Percentiles rank a stretch among this genome's conserved stretches.
Conservation (phyloP, 169 alveolate species). For the Plasmodium reichenowi region DNA sequence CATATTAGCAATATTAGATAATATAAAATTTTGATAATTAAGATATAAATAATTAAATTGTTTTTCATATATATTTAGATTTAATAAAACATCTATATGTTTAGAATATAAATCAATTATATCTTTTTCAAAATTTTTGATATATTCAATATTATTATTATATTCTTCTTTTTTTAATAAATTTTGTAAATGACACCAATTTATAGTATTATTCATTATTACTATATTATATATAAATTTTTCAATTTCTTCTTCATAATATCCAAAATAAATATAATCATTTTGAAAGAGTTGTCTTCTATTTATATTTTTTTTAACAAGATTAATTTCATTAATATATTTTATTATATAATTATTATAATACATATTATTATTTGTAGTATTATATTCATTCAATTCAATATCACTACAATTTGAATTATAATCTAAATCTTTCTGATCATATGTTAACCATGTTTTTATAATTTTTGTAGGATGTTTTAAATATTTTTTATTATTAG, state of each 20-base stretch:
- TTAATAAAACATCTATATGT: slow-evolving; percentile 79
- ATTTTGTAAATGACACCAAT: slow-evolving; percentile 81
- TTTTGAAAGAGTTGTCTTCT: slow-evolving; percentile 21
- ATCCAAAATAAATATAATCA: slow-evolving; percentile 29
- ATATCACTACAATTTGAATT: slow-evolving; percentile 24
- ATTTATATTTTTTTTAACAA: neutral
- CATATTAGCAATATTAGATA: slow-evolving; percentile 27
- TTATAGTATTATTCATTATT: slow-evolving; percentile 29
- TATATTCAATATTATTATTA: slow-evolving; percentile 74
- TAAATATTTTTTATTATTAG: slow-evolving; percentile 55
- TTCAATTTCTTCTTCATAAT: slow-evolving; percentile 46
- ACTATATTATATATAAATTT: slow-evolving; percentile 47
- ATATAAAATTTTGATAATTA: slow-evolving; percentile 48
- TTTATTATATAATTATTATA: neutral
- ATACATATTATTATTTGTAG: neutral
- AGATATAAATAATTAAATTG: slow-evolving; percentile 71
- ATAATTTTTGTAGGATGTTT: slow-evolving; percentile 81
- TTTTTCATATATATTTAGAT: slow-evolving; percentile 66
- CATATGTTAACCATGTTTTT: slow-evolving; percentile 33
- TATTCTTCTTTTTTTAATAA: slow-evolving; percentile 82
- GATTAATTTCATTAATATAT: slow-evolving; percentile 21
- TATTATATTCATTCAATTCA: neutral
- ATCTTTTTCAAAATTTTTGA: slow-evolving; percentile 81
- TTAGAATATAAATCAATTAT: slow-evolving; percentile 77
- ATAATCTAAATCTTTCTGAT: slow-evolving; percentile 29